Evolutionary conservation across 441 rosid species (phyloP), one percentile per base, ranked within the genome.

Genomic region (Omphalea diandra): DNA sequence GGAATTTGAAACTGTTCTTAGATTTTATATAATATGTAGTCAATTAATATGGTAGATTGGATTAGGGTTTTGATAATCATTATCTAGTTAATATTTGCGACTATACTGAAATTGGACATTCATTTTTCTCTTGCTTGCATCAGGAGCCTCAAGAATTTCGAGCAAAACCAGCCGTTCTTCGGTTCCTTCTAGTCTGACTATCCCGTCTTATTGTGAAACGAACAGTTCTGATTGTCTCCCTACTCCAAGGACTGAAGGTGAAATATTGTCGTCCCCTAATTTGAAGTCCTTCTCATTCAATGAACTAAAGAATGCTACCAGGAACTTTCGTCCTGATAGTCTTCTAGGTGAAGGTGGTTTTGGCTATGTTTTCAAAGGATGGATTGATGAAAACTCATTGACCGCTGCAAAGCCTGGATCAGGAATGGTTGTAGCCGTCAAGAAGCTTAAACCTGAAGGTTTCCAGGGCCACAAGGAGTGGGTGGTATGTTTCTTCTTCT

Each of bases 401-500:
- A 64, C 79, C 18, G 93, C 94, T 43, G 31, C 88, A 68, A 93
- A 80, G 83, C 90, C 96, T 52, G 98, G 98, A 47, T 84, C 91
- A 22, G 91, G 98, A 64, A 77, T 84, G 79, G 89, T 87, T 75
- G 83, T 90, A 78, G 97, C 98, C 20, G 97, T 86, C 58, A 93
- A 93, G 81, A 90, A 77, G 74, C 93, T 93, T 63, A 93, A 93
- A 73, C 89, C 81, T 75, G 97, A 93, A 54, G 83, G 98, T 70
- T 86, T 82, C 75, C 98, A 93, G 81, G 98, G 97, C 74, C 98
- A 92, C 85, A 84, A 80, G 81, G 98, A 92, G 82, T 92, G 98
- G 98, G 72, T 92, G 90, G 98, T 93, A 78, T 74, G 88, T 80
- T 72, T 72, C 54, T 60, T 68, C 33, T 59, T 44, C 6, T 55